phyloP scores from a whole-genome alignment of 2,329 filamentous ascomycete genomes.

The Boeremia lycopersici region DNA sequence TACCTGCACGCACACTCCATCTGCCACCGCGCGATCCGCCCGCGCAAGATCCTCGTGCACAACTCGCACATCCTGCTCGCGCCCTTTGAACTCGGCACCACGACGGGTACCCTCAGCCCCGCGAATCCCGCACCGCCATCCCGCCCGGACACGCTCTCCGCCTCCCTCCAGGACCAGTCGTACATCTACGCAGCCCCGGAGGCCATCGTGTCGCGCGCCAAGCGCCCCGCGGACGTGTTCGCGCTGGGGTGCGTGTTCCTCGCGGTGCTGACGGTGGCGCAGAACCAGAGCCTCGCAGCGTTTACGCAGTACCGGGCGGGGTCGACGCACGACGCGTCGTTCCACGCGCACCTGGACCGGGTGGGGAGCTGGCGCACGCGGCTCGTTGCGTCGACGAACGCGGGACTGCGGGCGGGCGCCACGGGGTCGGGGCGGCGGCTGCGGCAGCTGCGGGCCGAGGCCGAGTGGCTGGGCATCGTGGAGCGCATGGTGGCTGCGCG shows the following conservation, averaged over 20 bases:
- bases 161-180: constrained; percentile 42
- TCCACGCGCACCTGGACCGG: constrained; percentile 48
- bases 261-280: constrained; percentile 47
- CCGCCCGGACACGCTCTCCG: constrained; percentile 37
- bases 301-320: constrained; percentile 44
- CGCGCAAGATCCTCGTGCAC: constrained; percentile 49
- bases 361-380: constrained; percentile 44
- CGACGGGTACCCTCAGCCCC: constrained; percentile 36
- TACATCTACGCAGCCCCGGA: constrained; percentile 50
- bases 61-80: constrained; percentile 43
- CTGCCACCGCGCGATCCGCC: constrained; percentile 46
- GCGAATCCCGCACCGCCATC: constrained; percentile 31
- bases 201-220: constrained; percentile 43
- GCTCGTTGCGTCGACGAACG: constrained; percentile 39
- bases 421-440: constrained; percentile 37
- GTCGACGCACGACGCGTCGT: constrained; percentile 45
- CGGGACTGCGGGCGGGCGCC: constrained; percentile 35
- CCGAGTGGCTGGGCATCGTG: constrained; percentile 44
- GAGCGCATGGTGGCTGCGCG: constrained; percentile 44
- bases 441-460: constrained; percentile 42
- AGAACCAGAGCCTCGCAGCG: constrained; percentile 42
- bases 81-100: constrained; percentile 45
- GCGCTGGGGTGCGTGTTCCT: constrained; percentile 49
- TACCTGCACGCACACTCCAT: constrained; percentile 47
- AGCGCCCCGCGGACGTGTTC: constrained; percentile 48